These are phyloP conservation scores for Gossypium longicalyx DNA, from an alignment of 345 rosid species.

Conservation along the genomic window DNA sequence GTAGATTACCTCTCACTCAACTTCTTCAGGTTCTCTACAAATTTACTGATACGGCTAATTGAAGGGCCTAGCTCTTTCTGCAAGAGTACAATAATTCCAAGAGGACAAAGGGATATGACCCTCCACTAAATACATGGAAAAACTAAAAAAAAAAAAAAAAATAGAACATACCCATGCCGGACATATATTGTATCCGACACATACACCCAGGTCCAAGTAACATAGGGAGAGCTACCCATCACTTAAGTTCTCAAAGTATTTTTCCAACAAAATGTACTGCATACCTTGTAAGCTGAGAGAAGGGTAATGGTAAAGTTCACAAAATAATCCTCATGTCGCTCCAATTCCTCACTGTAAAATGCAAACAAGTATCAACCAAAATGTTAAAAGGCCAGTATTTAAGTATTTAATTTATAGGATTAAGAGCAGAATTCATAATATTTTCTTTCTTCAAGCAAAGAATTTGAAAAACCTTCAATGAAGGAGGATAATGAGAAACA, in stretches of 20 bases:
- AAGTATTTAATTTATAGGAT: background rate
- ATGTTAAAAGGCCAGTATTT: background rate
- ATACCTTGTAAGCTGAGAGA: slow-evolving; percentile 45
- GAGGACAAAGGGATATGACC: background rate
- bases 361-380: slow-evolving; percentile 17
- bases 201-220: background rate
- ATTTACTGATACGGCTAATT: slow-evolving; percentile 56
- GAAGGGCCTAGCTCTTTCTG: slow-evolving; percentile 84
- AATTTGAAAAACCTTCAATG: background rate
- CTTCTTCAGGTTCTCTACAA: slow-evolving; percentile 80
- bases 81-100: slow-evolving; percentile 11
- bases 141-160: background rate
- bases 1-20: slow-evolving; percentile 57
- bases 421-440: slow-evolving; percentile 6
- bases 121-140: background rate
- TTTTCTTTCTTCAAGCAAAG: background rate
- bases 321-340: slow-evolving; percentile 74
- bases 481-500: background rate
- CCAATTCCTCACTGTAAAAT: slow-evolving; percentile 66
- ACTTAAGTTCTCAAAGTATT: background rate
- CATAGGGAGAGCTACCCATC: background rate
- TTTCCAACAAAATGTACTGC: background rate
- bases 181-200: background rate
- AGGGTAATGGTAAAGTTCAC: slow-evolving; percentile 63
- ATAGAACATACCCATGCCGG: background rate